Evolutionary conservation across 768 basidiomycete species (phyloP).

Genomic region (Trametes cinnabarina): DNA sequence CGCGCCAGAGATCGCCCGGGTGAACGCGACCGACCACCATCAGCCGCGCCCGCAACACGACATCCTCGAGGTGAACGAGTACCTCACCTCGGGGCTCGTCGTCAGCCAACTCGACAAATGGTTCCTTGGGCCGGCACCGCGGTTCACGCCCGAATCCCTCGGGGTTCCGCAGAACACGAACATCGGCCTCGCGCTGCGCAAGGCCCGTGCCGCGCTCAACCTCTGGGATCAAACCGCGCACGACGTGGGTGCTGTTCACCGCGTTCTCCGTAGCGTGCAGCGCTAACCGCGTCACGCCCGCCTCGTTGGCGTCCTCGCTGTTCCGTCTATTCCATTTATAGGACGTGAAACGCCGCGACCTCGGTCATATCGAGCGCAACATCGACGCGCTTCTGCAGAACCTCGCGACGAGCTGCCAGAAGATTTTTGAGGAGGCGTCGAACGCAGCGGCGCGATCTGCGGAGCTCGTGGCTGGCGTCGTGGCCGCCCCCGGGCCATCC

Average conservation of each 20-base stretch:
- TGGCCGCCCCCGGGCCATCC: not conserved
- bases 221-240: constrained; percentile 30
- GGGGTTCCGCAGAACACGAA: constrained; percentile 38
- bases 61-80: constrained; percentile 76
- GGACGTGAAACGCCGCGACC: constrained; percentile 48
- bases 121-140: constrained; percentile 67
- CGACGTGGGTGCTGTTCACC: constrained; percentile 16
- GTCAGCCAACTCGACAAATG: constrained; percentile 73
- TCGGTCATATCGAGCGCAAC: constrained; percentile 64
- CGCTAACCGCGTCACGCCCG: constrained; percentile 3
- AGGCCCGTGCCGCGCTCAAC: constrained; percentile 15
- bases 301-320: not conserved
- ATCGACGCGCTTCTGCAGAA: constrained; percentile 63
- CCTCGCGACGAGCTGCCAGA: constrained; percentile 57
- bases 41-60: constrained; percentile 56
- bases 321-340: constrained; percentile 25
- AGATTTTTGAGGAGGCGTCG: constrained; percentile 60
- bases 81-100: constrained; percentile 68
- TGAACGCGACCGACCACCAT: constrained; percentile 52
- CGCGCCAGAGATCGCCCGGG: constrained; percentile 44
- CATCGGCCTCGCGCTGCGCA: constrained; percentile 9
- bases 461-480: constrained; percentile 14
- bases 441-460: constrained; percentile 64
- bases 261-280: not conserved
- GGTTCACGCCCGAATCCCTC: constrained; percentile 48